Conservation (phyloP, 2,329 filamentous ascomycete species). For the Colletotrichum costaricense region DNA sequence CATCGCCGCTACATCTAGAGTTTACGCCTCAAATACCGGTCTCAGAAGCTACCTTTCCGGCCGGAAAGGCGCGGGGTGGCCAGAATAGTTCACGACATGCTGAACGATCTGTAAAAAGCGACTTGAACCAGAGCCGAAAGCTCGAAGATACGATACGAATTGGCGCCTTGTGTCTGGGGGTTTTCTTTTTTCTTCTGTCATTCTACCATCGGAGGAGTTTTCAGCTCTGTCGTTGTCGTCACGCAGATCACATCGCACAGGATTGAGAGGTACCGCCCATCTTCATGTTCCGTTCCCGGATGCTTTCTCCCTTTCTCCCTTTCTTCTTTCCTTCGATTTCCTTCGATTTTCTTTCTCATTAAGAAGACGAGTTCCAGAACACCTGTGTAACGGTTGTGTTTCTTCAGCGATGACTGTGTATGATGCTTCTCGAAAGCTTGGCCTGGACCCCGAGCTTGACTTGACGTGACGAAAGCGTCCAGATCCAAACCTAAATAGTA, state of each 20-base stretch:
- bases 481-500: background rate
- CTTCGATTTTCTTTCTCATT: background rate
- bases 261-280: background rate
- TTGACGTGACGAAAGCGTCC: conserved; percentile 6
- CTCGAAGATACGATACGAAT: background rate
- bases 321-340: background rate
- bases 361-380: background rate
- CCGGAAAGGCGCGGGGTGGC: background rate
- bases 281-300: conserved; percentile 6
- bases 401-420: background rate
- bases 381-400: background rate
- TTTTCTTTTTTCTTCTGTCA: background rate
- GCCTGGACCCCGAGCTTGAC: background rate
- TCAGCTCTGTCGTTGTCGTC: background rate
- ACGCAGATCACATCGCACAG: background rate
- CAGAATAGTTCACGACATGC: background rate
- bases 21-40: background rate
- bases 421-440: background rate
- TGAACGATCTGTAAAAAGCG: background rate
- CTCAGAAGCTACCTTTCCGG: background rate
- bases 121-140: background rate
- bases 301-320: background rate
- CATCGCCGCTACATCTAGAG: background rate
- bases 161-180: background rate
- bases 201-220: background rate